phyloP scores from a whole-genome alignment of 208 protist genomes.

The Leishmania turanica region DNA sequence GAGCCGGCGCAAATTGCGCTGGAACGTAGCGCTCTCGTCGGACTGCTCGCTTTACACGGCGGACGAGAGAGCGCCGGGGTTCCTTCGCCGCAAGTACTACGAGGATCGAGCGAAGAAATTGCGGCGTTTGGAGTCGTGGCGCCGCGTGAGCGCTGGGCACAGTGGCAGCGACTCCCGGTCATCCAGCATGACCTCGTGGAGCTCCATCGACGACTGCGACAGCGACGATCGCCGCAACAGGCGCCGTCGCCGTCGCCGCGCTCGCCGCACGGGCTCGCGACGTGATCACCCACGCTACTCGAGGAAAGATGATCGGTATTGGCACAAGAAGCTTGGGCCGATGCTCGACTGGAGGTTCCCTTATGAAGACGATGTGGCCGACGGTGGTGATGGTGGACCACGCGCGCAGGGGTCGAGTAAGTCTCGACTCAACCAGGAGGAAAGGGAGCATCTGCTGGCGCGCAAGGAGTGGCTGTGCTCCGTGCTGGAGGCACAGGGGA shows the following conservation, averaged over 20 bases:
- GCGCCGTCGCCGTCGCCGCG: conserved; percentile 20
- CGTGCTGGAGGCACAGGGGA: conserved; percentile 45
- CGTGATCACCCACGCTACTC: conserved; percentile 9
- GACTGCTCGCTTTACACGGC: conserved; percentile 31
- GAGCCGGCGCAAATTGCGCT: conserved; percentile 25
- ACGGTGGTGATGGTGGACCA: background rate
- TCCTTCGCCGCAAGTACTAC: conserved; percentile 27
- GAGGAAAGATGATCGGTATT: background rate
- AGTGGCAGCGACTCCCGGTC: conserved; percentile 5
- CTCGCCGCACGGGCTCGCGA: conserved; percentile 21
- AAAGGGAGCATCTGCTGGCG: conserved; percentile 36
- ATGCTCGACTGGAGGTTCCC: background rate
- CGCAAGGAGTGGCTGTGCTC: conserved; percentile 50
- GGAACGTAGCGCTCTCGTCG: background rate
- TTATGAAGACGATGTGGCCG: background rate
- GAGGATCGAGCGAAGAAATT: conserved; percentile 34
- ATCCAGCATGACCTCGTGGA: conserved; percentile 45
- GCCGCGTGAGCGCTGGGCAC: conserved; percentile 18
- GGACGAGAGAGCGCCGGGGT: conserved; percentile 8
- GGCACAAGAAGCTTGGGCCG: background rate
- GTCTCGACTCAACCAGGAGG: conserved; percentile 25
- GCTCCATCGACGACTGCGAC: conserved; percentile 30
- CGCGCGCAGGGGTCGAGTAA: background rate
- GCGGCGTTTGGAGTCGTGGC: conserved; percentile 35
- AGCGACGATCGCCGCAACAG: conserved; percentile 20